These are phyloP conservation scores for Colletotrichum higginsianum DNA, from an alignment of 2,329 filamentous ascomycete species.

Conservation along the genomic window DNA sequence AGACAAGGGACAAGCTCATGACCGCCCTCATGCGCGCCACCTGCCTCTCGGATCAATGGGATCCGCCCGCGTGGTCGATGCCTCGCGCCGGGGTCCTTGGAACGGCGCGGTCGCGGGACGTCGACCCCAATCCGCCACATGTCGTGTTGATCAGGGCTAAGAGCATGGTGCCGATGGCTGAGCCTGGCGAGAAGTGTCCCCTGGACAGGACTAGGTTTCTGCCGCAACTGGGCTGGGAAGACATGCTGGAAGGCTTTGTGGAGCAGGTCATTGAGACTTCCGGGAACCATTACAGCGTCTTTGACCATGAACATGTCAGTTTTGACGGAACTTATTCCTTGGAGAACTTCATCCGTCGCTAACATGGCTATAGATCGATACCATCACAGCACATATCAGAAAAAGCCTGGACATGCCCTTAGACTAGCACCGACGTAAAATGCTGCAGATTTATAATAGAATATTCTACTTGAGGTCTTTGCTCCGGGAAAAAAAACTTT, in stretches of 20 bases:
- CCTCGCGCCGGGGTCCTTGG: slow-evolving; percentile 13
- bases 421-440: background rate
- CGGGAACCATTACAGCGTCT: slow-evolving; percentile 35
- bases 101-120: slow-evolving; percentile 11
- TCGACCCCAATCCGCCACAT: slow-evolving; percentile 21
- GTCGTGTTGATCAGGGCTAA: slow-evolving; percentile 28
- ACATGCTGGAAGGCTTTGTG: slow-evolving; percentile 34
- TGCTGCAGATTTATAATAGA: too few species aligned
- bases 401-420: slow-evolving; percentile 18
- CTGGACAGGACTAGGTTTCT: slow-evolving; percentile 31
- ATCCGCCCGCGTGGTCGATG: slow-evolving; percentile 15
- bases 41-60: slow-evolving; percentile 33
- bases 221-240: slow-evolving; percentile 34
- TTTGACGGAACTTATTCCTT: too few species aligned
- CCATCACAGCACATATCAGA: slow-evolving; percentile 22
- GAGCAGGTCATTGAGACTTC: slow-evolving; percentile 31
- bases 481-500: too few species aligned
- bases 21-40: slow-evolving; percentile 36
- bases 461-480: too few species aligned
- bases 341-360: background rate
- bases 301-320: slow-evolving; percentile 32
- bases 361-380: slow-evolving; percentile 4
- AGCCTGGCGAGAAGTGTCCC: slow-evolving; percentile 28
- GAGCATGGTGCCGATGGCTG: slow-evolving; percentile 34
- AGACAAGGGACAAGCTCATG: slow-evolving; percentile 33